phyloP scores from a whole-genome alignment of 371 early-diverging fungal species.

The Catenaria anguillulae region DNA sequence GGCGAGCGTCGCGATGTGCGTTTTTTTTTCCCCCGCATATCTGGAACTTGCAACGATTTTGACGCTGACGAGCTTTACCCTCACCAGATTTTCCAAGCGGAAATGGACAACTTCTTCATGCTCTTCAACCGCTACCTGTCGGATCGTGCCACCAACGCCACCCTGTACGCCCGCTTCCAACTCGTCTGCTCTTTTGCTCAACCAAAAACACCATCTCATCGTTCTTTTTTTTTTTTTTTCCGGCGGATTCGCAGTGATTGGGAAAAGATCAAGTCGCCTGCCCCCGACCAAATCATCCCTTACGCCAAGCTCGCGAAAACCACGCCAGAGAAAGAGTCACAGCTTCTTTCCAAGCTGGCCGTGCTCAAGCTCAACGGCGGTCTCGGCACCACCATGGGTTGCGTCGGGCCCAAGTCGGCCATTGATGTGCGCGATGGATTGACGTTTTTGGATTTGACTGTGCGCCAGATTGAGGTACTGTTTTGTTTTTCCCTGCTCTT shows the following conservation, averaged over 20 bases:
- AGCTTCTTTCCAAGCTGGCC: conserved; percentile 74
- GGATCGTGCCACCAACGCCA: conserved; percentile 44
- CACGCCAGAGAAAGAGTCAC: conserved; percentile 30
- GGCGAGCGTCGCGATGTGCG: conserved; percentile 10
- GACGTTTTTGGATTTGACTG: conserved; percentile 97
- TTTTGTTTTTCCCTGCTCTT: not conserved
- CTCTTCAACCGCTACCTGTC: conserved; percentile 74
- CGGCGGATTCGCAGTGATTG: too few species aligned
- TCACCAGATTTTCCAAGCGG: conserved; percentile 17
- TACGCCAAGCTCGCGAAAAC: conserved; percentile 42
- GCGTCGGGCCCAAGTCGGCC: conserved; percentile 98
- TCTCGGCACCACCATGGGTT: conserved; percentile 99
- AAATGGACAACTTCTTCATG: conserved; percentile 79
- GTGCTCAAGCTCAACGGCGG: conserved; percentile 99
- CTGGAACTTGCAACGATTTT: too few species aligned
- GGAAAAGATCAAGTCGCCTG: conserved; percentile 83
- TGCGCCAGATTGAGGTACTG: conserved; percentile 90
- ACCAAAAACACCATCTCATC: too few species aligned
- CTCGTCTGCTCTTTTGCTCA: too few species aligned
- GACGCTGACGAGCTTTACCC: too few species aligned
- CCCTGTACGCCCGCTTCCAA: not conserved
- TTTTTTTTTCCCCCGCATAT: conserved; percentile 4
- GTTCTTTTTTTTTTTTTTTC: too few species aligned
- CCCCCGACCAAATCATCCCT: conserved; percentile 62
- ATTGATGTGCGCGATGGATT: conserved; percentile 97